Conservation (phyloP, 2,329 filamentous ascomycete genomes). For the Penicillium sp. region DNA sequence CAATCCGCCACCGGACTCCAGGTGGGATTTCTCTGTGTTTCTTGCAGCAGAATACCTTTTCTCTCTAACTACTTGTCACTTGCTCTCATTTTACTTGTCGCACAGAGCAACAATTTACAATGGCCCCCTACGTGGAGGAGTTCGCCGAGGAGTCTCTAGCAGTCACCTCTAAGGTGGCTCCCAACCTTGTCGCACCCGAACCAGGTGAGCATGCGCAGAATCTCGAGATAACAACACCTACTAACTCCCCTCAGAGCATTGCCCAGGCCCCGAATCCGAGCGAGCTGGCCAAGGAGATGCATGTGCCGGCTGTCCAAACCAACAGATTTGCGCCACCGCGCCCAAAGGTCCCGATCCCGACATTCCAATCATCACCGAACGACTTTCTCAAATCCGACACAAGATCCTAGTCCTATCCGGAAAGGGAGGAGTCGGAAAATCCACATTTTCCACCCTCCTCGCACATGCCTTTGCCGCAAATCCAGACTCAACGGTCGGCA, state of each 20-base stretch:
- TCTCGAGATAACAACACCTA: background rate
- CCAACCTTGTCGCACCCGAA: constrained; percentile 87
- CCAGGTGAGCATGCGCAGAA: constrained; percentile 54
- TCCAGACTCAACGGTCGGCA: constrained; percentile 74
- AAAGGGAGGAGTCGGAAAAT: constrained; percentile 96
- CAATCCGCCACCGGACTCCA: constrained; percentile 23
- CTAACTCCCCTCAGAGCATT: constrained; percentile 64
- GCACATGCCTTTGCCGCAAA: constrained; percentile 86
- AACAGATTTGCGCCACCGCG: constrained; percentile 88
- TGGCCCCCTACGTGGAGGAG: constrained; percentile 81
- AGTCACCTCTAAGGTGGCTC: constrained; percentile 73
- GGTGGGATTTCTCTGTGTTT: background rate
- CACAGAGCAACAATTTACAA: constrained; percentile 36
- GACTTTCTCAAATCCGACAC: constrained; percentile 77
- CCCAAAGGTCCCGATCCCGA: constrained; percentile 96
- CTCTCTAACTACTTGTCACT: background rate
- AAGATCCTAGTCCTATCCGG: constrained; percentile 91
- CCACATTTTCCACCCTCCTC: constrained; percentile 84
- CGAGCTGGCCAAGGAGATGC: constrained; percentile 67
- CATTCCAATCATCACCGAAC: constrained; percentile 80
- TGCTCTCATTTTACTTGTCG: background rate
- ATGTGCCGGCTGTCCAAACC: constrained; percentile 93
- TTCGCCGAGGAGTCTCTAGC: constrained; percentile 69
- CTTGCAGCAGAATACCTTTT: background rate
- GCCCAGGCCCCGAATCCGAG: constrained; percentile 69